A percentile compares a stretch with the other conserved stretches of the same genome.
Conservation (phyloP, 225 moss, liverwort and hornwort species). For the Bryum argenteum region DNA sequence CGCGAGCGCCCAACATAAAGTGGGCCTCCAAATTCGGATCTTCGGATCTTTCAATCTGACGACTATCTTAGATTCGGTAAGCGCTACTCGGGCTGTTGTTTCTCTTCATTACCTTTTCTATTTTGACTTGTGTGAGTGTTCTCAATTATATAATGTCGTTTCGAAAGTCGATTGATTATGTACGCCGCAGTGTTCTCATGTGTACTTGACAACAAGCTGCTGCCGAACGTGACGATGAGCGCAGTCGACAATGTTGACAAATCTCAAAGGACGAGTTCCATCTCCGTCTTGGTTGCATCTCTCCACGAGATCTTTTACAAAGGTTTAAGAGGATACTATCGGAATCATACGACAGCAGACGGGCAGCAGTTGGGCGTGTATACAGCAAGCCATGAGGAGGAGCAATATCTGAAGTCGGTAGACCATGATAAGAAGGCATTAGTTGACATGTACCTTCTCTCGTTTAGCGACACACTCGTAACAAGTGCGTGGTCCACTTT, state of each 20-base stretch:
- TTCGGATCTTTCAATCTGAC: constrained; percentile 15
- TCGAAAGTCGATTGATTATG: too few relatives aligned
- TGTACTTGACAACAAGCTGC: constrained; percentile 44
- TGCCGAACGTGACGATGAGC: constrained; percentile 55
- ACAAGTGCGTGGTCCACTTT: constrained; percentile 92
- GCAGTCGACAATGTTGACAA: constrained; percentile 10
- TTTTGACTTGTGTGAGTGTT: too few relatives aligned
- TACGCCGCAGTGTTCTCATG: too few relatives aligned
- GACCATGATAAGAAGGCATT: constrained; percentile 74
- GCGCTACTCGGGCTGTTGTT: too few relatives aligned
- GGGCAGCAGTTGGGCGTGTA: constrained; percentile 60
- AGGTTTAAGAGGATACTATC: constrained; percentile 54
- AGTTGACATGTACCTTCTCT: constrained; percentile 82
- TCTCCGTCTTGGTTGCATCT: constrained; percentile 69
- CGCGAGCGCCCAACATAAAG: constrained; percentile 48
- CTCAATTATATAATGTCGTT: too few relatives aligned
- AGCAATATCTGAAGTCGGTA: constrained; percentile 38
- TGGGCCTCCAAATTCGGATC: constrained; percentile 79
- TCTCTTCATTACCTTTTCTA: too few relatives aligned
- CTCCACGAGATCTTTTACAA: constrained; percentile 66
- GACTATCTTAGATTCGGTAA: constrained; percentile 50
- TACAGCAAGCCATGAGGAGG: constrained; percentile 74
- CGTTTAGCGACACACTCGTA: constrained; percentile 71
- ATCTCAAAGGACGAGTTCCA: constrained; percentile 26
- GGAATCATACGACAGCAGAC: constrained; percentile 41